Evolutionary conservation across 78 protist genomes (phyloP).

Genomic region (Acrasis kona): DNA sequence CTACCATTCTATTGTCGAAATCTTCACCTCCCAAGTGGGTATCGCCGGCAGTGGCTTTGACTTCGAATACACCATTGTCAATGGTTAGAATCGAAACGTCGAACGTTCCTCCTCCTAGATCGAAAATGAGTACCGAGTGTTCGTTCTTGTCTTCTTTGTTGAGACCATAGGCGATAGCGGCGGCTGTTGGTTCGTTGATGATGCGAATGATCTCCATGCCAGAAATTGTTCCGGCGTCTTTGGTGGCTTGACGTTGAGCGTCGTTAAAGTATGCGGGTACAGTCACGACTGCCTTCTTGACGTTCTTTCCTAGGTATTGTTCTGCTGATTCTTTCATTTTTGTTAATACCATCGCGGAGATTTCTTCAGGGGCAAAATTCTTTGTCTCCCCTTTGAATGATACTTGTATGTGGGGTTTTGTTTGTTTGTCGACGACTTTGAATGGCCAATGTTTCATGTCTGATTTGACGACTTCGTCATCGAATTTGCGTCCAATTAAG

Average conservation of each 20-base stretch:
- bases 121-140: conserved; percentile 95
- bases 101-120: conserved; percentile 99
- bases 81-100: conserved; percentile 95
- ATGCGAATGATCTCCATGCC: conserved; percentile 89
- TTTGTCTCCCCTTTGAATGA: conserved; percentile 55
- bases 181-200: conserved; percentile 99
- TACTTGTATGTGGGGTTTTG: neutral
- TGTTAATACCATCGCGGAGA: conserved; percentile 94
- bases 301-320: conserved; percentile 33
- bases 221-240: conserved; percentile 74
- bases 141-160: conserved; percentile 83
- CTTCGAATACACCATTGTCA: too few species aligned
- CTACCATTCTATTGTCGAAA: too few species aligned
- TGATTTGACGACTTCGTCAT: conserved; percentile 60
- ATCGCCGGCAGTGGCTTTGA: conserved; percentile 97
- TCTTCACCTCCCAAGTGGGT: conserved; percentile 99
- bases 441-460: conserved; percentile 72
- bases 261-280: conserved; percentile 86
- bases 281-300: conserved; percentile 59
- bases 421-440: neutral
- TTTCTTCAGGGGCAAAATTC: conserved; percentile 93
- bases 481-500: conserved; percentile 60
- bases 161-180: conserved; percentile 88
- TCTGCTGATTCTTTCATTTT: conserved; percentile 93
- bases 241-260: conserved; percentile 68